phyloP scores from a whole-genome alignment of 495 filamentous ascomycete genomes.

The Penicillium ochrochloron region DNA sequence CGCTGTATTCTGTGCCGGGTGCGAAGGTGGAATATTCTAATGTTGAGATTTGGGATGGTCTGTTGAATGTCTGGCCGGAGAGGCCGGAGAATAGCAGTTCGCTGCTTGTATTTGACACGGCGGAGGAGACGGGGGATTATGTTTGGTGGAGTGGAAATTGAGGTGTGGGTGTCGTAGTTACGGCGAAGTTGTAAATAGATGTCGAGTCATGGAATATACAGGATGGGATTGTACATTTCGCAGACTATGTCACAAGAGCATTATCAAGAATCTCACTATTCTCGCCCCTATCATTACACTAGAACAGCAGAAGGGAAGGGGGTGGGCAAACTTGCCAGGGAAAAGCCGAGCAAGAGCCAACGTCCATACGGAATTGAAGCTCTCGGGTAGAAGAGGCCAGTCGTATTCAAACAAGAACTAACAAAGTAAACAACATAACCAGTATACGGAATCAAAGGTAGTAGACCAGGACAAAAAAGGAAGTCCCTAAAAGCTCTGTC shows the following conservation, averaged over 20 bases:
- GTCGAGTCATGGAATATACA: too few relatives aligned
- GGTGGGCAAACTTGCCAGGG: not conserved
- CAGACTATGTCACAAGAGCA: too few relatives aligned
- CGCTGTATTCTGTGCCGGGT: constrained; percentile 12
- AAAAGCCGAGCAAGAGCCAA: not conserved
- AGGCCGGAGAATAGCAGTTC: constrained; percentile 24
- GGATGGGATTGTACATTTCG: too few relatives aligned
- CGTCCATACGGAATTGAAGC: not conserved
- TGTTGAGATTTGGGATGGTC: constrained; percentile 25
- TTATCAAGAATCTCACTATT: too few relatives aligned
- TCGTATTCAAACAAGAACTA: constrained; percentile 1
- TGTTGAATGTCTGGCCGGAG: constrained; percentile 25
- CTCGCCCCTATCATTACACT: too few relatives aligned
- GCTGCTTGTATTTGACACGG: constrained; percentile 22
- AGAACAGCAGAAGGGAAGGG: too few relatives aligned
- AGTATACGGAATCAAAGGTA: not conserved
- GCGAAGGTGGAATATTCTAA: constrained; percentile 16
- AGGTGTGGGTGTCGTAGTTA: not conserved
- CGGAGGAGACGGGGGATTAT: constrained; percentile 25
- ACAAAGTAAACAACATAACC: not conserved
- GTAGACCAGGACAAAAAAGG: not conserved
- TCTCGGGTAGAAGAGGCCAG: not conserved
- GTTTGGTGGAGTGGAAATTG: constrained; percentile 27
- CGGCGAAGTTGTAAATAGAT: not conserved
- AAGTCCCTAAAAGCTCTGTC: not conserved